These are phyloP conservation scores for Raphanus hybrid DNA, from an alignment of 441 rosid genomes.

Conservation along the genomic window DNA sequence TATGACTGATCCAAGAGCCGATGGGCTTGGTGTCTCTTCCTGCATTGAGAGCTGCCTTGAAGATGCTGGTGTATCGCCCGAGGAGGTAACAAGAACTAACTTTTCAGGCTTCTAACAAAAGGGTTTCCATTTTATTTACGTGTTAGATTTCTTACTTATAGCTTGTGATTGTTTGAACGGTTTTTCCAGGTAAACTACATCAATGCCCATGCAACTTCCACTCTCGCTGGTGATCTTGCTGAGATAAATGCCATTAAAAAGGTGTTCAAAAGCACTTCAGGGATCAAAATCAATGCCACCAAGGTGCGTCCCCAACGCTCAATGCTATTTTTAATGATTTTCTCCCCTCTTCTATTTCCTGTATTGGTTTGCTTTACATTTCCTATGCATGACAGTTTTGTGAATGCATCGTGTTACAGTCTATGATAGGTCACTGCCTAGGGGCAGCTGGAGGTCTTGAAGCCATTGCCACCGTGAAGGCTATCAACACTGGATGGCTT, in stretches of 20 bases:
- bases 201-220: too few species aligned
- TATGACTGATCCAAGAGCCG: constrained; percentile 99
- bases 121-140: neutral
- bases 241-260: constrained; percentile 94
- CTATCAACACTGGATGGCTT: constrained; percentile 91
- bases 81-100: constrained; percentile 61
- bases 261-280: constrained; percentile 85
- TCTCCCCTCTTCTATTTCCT: neutral
- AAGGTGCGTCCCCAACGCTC: constrained; percentile 56
- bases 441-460: constrained; percentile 99
- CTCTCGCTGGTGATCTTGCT: constrained; percentile 62
- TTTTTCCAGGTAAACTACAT: too few species aligned
- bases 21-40: constrained; percentile 97
- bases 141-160: neutral
- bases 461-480: constrained; percentile 91
- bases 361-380: constrained; percentile 23
- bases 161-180: too few species aligned
- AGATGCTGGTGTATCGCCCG: constrained; percentile 98
- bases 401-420: constrained; percentile 52
- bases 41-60: constrained; percentile 95
- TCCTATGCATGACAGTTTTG: constrained; percentile 19
- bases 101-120: constrained; percentile 1
- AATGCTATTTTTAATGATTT: neutral
- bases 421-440: constrained; percentile 99
- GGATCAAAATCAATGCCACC: constrained; percentile 90